Base-by-base conservation (phyloP, 139 green algal genomes). In the Chlamydomonas schloesseri region DNA sequence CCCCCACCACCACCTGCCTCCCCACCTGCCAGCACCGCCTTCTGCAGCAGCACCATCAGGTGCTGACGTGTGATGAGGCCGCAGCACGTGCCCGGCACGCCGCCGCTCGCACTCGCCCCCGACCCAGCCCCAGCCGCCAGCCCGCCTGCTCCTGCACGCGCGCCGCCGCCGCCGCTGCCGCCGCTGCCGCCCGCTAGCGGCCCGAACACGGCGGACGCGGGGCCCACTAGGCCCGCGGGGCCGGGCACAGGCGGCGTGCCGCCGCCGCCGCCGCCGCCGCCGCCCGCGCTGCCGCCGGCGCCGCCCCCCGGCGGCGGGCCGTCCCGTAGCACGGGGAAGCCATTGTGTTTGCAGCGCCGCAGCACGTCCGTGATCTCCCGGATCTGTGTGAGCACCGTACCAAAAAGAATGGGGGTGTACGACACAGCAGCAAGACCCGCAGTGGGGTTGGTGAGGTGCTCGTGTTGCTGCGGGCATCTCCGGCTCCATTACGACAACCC, bases 1-100 rank as follows among this genome's bases (percentile, higher is more conserved):
- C 42, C 42, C 42, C 6, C 5, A 50, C 42, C 55, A 11, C 55
- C 2, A 2, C 55, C 13, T 3, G 60, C 60, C 60, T 23, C 74
- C 75, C 1, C 58, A 83, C 75, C 75, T 17, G 58, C 34, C n/a
- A 72, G 24, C 58, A 90, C 62, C 79, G 86, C 88, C 62, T 88
- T 85, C 84, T 95, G 90, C 77, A 98, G 91, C 81, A 98, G 86
- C 86, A 93, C 93, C 88, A 97, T 88, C 28, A 98, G 88, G 84
- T 98, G 94, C n/a, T 94, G 89, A 14, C 95, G 80, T 28, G 90
- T 89, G 20, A 98, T 87, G 26, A 98, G 86, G 1, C 96, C 96
- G 73, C 73, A 81, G 53, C 73, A 81, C 17, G 18, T 55, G 31
- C 73, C 73, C 1, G 53, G 73, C 55, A 24, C 17, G 60, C 60